Conservation (phyloP, 495 filamentous ascomycete genomes). For the Hypoxylon rickii region DNA sequence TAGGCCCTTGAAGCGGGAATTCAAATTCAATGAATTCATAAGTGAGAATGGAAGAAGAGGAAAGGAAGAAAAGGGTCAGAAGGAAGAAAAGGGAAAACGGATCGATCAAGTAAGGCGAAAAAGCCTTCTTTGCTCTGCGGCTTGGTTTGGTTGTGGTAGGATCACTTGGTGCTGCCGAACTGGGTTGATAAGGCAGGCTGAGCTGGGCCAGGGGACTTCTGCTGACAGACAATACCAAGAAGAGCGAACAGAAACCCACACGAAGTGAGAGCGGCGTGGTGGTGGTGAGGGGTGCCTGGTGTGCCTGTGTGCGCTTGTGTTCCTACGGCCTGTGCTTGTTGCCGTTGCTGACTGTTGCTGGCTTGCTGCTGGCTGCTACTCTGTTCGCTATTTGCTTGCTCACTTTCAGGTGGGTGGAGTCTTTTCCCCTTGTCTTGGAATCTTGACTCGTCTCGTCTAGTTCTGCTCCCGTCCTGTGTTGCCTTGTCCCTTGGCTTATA, state of each 20-base stretch:
- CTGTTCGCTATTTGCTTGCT: background rate
- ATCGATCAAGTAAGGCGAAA: constrained; percentile 18
- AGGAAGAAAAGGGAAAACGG: constrained; percentile 23
- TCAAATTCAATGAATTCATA: constrained; percentile 69
- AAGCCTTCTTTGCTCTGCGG: constrained; percentile 21
- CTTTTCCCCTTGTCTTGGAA: constrained; percentile 10
- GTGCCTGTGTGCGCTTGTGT: background rate
- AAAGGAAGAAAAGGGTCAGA: constrained; percentile 30
- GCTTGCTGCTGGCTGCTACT: constrained; percentile 4
- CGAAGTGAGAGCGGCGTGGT: constrained; percentile 7
- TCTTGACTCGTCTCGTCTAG: background rate
- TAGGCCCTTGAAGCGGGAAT: constrained; percentile 64
- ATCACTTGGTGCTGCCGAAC: constrained; percentile 18
- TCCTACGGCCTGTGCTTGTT: background rate
- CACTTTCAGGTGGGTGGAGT: constrained; percentile 2
- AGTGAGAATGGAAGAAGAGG: constrained; percentile 36
- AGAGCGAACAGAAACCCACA: constrained; percentile 3
- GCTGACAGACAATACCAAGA: constrained; percentile 26
- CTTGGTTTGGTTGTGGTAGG: constrained; percentile 20
- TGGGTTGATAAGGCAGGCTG: constrained; percentile 28
- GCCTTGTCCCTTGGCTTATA: constrained; percentile 1
- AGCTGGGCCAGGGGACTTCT: constrained; percentile 19
- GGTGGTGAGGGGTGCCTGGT: background rate
- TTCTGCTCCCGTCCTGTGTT: background rate
- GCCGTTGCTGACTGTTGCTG: background rate